Conservation (phyloP, 805 yeast genomes). For the Alloascoidea africana region DNA sequence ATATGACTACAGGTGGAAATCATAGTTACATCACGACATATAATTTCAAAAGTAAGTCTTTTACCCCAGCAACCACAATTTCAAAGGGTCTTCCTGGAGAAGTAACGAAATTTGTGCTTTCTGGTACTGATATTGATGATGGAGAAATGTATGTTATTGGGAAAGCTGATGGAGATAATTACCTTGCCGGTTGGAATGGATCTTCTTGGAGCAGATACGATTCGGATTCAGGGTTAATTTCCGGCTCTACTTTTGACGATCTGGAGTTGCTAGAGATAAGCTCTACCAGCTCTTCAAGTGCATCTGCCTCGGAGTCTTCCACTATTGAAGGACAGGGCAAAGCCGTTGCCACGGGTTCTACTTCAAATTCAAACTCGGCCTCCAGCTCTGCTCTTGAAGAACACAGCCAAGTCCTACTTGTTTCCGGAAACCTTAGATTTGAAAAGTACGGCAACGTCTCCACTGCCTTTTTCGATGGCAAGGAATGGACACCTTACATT, state of each 20-base stretch:
- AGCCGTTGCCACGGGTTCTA: conserved; percentile 6
- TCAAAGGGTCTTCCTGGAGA: conserved; percentile 12
- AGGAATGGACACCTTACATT: conserved; percentile 49
- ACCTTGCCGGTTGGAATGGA: conserved; percentile 29
- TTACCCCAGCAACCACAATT: conserved; percentile 9
- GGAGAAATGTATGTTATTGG: conserved; percentile 14
- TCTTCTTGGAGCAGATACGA: conserved; percentile 31
- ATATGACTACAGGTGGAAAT: conserved; percentile 25
- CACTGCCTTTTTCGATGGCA: conserved; percentile 52
- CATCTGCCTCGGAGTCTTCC: conserved; percentile 5
- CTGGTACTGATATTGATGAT: conserved; percentile 11
- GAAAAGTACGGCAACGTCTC: conserved; percentile 38
- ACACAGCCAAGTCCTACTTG: conserved; percentile 30
- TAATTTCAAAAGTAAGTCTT: conserved; percentile 28
- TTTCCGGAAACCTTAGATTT: conserved; percentile 41
- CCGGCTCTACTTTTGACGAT: conserved; percentile 27
- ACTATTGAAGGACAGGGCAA: conserved; percentile 2
- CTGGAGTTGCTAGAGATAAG: conserved; percentile 24
- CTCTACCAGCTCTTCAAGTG: conserved; percentile 3
- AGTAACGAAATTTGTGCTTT: conserved; percentile 8
- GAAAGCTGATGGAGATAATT: conserved; percentile 12
- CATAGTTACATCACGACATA: conserved; percentile 32
- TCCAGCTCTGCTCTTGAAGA: conserved; percentile 20
- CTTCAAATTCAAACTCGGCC: conserved; percentile 5
- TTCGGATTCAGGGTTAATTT: conserved; percentile 15